phyloP scores from a whole-genome alignment of 805 yeast genomes.

The Barnettozyma siamensis region DNA sequence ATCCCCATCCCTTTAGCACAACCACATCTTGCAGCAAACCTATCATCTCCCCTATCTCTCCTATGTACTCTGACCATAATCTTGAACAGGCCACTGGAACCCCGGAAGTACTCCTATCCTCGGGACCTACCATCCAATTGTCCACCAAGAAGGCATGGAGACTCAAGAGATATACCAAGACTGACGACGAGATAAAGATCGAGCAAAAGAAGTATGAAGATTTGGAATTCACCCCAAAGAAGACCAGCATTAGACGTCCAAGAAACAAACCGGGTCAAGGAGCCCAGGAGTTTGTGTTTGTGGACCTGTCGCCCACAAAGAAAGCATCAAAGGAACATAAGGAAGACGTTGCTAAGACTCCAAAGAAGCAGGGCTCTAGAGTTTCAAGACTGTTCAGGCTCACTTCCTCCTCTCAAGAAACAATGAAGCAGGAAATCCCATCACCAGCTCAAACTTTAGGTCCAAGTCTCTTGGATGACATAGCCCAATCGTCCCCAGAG shows the following conservation, averaged over 20 bases:
- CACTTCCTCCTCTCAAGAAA: constrained; percentile 6
- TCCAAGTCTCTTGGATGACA: background rate
- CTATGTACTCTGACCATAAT: background rate
- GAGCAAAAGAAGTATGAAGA: constrained; percentile 21
- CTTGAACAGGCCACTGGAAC: background rate
- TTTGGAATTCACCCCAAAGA: constrained; percentile 23
- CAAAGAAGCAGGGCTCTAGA: constrained; percentile 11
- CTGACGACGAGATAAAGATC: constrained; percentile 20
- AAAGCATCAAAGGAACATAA: constrained; percentile 8
- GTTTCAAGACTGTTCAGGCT: constrained; percentile 8
- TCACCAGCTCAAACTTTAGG: background rate
- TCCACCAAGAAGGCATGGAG: constrained; percentile 25
- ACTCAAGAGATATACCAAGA: constrained; percentile 21
- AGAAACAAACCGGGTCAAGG: constrained; percentile 20
- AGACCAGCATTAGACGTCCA: constrained; percentile 22
- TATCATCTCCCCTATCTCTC: too few species aligned
- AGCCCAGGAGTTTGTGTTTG: constrained; percentile 26
- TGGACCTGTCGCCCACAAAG: constrained; percentile 25
- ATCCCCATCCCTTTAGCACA: too few species aligned
- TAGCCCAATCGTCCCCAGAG: background rate
- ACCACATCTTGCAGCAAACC: too few species aligned
- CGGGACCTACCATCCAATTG: constrained; percentile 1
- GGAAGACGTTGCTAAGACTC: background rate
- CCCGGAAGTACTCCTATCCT: background rate
- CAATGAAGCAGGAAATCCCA: background rate